Base-by-base conservation (phyloP, 192 early-diverging fungal species). In the Coemansia sp. region DNA sequence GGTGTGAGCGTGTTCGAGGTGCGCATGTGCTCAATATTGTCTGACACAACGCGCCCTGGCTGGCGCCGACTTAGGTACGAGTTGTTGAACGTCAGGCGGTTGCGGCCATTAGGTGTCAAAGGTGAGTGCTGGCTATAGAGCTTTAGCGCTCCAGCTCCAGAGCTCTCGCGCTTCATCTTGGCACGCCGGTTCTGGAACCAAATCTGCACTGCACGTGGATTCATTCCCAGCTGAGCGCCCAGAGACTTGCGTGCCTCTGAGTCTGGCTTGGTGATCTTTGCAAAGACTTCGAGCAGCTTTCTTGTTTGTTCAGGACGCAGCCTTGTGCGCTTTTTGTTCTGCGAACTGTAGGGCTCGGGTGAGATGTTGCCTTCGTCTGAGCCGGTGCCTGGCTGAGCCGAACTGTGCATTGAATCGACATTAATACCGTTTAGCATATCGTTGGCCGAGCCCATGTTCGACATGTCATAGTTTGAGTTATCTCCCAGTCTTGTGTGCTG, bases 181-280 rank as follows among this genome's bases (percentile, higher is more conserved):
- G 93, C 93, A 36, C 93, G 82, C 17, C 91, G 86, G 69, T 93
- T 93, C 66, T 93, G 92, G 76, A 93, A 93, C 93, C 90, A 92
- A 23, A 92, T 87, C 64, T 92, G 90, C 21, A 92, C 84, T 1
- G 84, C 87, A 38, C 89, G 79, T 1, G 89, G 83, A 23, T 86
- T 83, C 83, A 92, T 86, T 17, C 81, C 84, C 34, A 91, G 64
- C 67, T 88, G 63, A 49, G 83, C 71, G 9, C 88, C 88, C 20
- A 92, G 76, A 15, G 70, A 55, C 49, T 76, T 75, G 48, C 90
- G 87, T 25, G 83, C 76, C 9, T 82, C 86, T 3, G 87, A 76
- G 63, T 81, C 84, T 1, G 90, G 90, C 66, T 88, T 91, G 40
- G 79, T 66, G 46, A 84, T 84, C 37, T 78, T 71, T 25, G 83